These are phyloP conservation scores for Penicillium sp. DNA, from an alignment of 2,329 filamentous ascomycete species.

Conservation along the genomic window DNA sequence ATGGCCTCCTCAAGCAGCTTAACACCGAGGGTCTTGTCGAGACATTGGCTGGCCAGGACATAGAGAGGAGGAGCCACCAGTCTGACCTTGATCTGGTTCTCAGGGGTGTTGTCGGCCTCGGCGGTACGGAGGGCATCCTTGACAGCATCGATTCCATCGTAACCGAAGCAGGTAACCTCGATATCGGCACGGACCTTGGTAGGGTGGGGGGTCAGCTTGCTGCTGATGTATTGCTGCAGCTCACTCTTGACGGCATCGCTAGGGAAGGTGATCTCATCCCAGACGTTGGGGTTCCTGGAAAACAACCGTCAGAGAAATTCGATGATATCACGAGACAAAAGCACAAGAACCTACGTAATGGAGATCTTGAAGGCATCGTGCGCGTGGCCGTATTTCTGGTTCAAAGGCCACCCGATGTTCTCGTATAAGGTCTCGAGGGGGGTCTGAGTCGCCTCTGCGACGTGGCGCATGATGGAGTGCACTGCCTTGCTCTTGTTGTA, in stretches of 20 bases:
- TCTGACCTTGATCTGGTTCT: conserved; percentile 96
- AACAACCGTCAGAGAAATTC: conserved; percentile 11
- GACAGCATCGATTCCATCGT: conserved; percentile 97
- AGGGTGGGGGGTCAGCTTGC: conserved; percentile 95
- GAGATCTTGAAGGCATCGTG: conserved; percentile 99
- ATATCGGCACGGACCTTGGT: conserved; percentile 98
- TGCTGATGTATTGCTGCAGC: conserved; percentile 91
- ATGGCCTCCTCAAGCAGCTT: conserved; percentile 84
- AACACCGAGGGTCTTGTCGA: conserved; percentile 89
- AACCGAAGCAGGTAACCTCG: conserved; percentile 91
- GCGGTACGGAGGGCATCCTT: conserved; percentile 89
- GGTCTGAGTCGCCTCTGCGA: conserved; percentile 91
- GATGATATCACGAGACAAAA: neutral
- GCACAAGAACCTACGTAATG: conserved; percentile 70
- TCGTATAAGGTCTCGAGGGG: conserved; percentile 96
- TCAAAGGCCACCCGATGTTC: conserved; percentile 92
- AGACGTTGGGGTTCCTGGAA: conserved; percentile 83
- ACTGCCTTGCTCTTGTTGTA: conserved; percentile 99
- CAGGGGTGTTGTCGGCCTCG: conserved; percentile 86
- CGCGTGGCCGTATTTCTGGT: conserved; percentile 95
- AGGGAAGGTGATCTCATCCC: conserved; percentile 88
- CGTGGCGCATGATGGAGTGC: conserved; percentile 97
- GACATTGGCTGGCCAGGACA: conserved; percentile 89
- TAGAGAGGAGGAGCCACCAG: conserved; percentile 97
- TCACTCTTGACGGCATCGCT: conserved; percentile 82